Evolutionary conservation across 2,329 filamentous ascomycete genomes (phyloP).

Genomic region (Sclerotinia trifoliorum): DNA sequence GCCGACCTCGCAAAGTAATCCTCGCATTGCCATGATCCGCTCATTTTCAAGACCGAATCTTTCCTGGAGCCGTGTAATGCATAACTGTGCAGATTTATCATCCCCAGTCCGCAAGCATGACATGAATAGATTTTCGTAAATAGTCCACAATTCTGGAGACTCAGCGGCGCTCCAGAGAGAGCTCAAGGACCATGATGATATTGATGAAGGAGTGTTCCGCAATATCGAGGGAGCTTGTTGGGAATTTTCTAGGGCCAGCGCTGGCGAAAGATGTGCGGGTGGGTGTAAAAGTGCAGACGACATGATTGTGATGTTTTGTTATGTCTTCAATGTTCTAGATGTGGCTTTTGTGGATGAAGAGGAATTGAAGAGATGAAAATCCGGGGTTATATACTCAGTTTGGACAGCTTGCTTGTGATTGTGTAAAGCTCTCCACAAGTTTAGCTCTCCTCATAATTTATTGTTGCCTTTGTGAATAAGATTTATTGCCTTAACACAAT

Average conservation of each 20-base stretch:
- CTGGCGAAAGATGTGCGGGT: constrained; percentile 55
- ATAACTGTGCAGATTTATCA: constrained; percentile 71
- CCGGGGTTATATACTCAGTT: constrained; percentile 4
- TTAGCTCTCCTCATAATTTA: neutral
- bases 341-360: neutral
- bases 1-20: constrained; percentile 80
- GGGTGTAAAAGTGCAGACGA: constrained; percentile 55
- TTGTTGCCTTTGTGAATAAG: neutral
- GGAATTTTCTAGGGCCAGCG: constrained; percentile 56
- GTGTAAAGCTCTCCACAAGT: constrained; percentile 14
- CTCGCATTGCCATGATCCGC: constrained; percentile 77
- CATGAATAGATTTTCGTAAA: constrained; percentile 82
- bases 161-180: constrained; percentile 61
- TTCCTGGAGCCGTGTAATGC: constrained; percentile 70
- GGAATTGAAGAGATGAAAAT: constrained; percentile 4
- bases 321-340: neutral
- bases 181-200: constrained; percentile 53
- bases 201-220: constrained; percentile 52
- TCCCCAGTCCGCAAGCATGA: constrained; percentile 83
- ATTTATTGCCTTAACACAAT: constrained; percentile 1
- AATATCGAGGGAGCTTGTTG: constrained; percentile 60
- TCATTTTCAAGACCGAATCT: constrained; percentile 86
- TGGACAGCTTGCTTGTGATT: constrained; percentile 17
- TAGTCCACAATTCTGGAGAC: constrained; percentile 76
- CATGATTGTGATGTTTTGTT: constrained; percentile 42